Percentiles rank a stretch among this genome's conserved stretches.
Conservation (phyloP, 176 grass and related monocot genomes). For the Cenchrus purpureus region DNA sequence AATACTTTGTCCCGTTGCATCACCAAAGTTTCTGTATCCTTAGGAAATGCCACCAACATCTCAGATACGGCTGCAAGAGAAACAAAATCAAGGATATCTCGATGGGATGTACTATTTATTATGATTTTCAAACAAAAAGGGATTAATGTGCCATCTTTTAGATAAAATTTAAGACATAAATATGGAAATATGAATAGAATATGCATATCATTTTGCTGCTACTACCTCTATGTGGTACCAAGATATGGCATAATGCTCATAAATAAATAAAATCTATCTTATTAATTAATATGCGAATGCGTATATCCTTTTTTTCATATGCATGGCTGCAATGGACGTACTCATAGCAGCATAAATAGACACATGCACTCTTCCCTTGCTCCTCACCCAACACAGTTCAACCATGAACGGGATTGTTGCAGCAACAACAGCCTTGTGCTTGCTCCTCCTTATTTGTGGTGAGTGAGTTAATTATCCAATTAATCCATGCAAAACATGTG, state of each 20-base stretch:
- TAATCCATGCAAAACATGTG: neutral
- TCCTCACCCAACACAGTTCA: neutral
- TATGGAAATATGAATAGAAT: too few relatives aligned
- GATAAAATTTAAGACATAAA: too few relatives aligned
- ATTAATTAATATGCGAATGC: neutral
- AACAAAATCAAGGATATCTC: too few relatives aligned
- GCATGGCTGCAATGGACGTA: neutral
- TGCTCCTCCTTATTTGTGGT: constrained; percentile 18
- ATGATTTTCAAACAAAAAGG: too few relatives aligned
- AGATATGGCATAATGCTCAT: neutral
- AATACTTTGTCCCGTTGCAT: too few relatives aligned
- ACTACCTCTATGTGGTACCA: neutral
- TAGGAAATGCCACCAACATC: too few relatives aligned
- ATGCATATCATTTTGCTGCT: neutral
- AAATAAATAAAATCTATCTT: neutral
- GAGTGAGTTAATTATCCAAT: neutral
- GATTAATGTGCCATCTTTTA: too few relatives aligned
- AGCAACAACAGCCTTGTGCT: neutral
- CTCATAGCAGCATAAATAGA: neutral
- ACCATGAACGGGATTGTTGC: neutral
- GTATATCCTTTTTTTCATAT: neutral
- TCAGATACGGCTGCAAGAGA: too few relatives aligned
- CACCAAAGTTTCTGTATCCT: too few relatives aligned
- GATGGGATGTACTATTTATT: too few relatives aligned
- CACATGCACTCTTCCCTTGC: neutral